These are phyloP conservation scores for Candida michaelii DNA, from an alignment of 805 yeast species.

Conservation along the genomic window DNA sequence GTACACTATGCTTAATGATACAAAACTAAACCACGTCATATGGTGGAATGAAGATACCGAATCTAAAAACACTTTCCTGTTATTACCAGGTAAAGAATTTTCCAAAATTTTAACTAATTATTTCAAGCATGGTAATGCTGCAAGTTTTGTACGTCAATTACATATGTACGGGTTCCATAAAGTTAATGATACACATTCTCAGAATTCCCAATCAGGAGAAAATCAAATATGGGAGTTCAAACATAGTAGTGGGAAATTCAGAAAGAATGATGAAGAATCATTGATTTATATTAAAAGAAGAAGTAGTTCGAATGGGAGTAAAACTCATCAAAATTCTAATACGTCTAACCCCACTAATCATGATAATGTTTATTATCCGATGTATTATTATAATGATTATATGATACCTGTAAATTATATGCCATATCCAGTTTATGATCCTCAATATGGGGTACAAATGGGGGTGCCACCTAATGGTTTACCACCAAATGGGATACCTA, in stretches of 20 bases:
- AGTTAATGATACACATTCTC: conserved; percentile 43
- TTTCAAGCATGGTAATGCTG: conserved; percentile 92
- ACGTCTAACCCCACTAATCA: conserved; percentile 1
- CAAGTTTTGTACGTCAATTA: conserved; percentile 88
- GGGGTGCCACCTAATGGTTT: neutral
- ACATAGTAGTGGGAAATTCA: conserved; percentile 51
- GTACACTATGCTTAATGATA: conserved; percentile 40
- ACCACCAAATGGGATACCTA: conserved; percentile 3
- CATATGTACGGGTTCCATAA: conserved; percentile 98
- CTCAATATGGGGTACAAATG: conserved; percentile 1
- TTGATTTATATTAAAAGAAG: conserved; percentile 50
- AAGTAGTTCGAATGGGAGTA: conserved; percentile 34
- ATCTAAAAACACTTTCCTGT: conserved; percentile 56
- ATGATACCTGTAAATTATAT: conserved; percentile 14
- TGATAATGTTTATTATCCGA: conserved; percentile 9
- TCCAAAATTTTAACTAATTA: conserved; percentile 63
- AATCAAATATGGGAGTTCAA: conserved; percentile 53
- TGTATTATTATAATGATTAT: conserved; percentile 14
- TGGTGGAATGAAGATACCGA: conserved; percentile 47
- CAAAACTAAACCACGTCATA: conserved; percentile 33
- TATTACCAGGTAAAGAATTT: conserved; percentile 65
- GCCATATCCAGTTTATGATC: conserved; percentile 11
- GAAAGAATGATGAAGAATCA: conserved; percentile 46
- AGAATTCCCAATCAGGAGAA: conserved; percentile 21
- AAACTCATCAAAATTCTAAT: conserved; percentile 7